Evolutionary conservation across 2,329 filamentous ascomycete genomes (phyloP), one percentile per base, ranked within the genome.

Genomic region (Xylaria multiplex): DNA sequence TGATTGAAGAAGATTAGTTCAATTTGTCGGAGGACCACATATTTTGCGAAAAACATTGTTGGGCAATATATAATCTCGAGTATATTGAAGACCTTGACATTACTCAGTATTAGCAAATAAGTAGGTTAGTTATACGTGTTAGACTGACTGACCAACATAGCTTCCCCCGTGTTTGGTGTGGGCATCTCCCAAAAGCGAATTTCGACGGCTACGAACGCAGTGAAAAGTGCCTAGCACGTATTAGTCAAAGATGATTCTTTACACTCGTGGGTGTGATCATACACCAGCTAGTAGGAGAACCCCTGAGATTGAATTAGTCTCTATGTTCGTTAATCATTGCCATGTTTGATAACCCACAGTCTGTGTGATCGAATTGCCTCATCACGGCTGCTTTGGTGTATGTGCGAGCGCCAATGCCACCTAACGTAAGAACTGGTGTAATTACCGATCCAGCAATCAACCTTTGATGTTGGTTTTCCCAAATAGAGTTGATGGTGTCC

Each of bases 11-110:
- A 67, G 6, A 65, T 35, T 0, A 37, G 3, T 30, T 67, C 65
- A 40, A 67, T 67, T 19, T 67, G 62, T 8, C 62, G 57, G 5
- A 67, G 62, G 11, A 67, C 62, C 11, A 58, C 57, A 22, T 62
- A 67, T 46, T 67, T 67, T n/a, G 53, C 58, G 19, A 24, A 35
- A 27, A 65, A 67, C 53, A 67, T 65, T 2, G 53, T 45, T 13
- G 57, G 56, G 6, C 56, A 16, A 37, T 67, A 67, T n/a, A 67
- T 19, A n/a, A 65, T 62, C 30, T 64, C 56, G 14, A 61, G 32
- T 8, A 61, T 55, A 40, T 67, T 67, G 6, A 52, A n/a, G 9
- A 40, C 3, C 65, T 63, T 16, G 1, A 55, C 4, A 37, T 50
- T n/a, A 35, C 54, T 9, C 27, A 43, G 48, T 56, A 30, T 50